Percentiles rank a stretch among this genome's conserved stretches.
phyloP scores from a whole-genome alignment of 2,329 filamentous ascomycete genomes.

The Sarocladium kiliense region DNA sequence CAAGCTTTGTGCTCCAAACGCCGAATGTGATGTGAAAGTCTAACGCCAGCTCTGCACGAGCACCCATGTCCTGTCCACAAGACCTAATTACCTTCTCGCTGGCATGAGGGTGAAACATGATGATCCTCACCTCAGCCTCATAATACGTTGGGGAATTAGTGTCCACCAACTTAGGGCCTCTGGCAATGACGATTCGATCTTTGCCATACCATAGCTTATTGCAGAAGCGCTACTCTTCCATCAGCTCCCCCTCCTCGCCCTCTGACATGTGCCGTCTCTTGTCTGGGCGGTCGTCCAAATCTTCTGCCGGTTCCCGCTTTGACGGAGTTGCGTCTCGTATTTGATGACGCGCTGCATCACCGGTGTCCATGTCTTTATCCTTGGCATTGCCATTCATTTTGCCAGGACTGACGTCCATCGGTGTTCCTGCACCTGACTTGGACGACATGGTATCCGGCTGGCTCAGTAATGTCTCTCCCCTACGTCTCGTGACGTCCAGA shows the following conservation, averaged over 20 bases:
- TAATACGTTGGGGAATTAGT: too few relatives aligned
- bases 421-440: conserved; percentile 36
- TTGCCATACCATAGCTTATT: too few relatives aligned
- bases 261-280: conserved; percentile 42
- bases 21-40: background rate
- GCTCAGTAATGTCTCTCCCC: conserved; percentile 36
- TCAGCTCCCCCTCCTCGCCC: conserved; percentile 44
- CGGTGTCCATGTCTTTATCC: conserved; percentile 27
- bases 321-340: background rate
- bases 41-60: background rate
- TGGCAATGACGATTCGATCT: too few relatives aligned
- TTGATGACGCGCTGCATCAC: conserved; percentile 18
- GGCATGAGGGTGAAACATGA: background rate
- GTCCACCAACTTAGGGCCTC: too few relatives aligned
- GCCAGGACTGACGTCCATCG: conserved; percentile 41
- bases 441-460: conserved; percentile 41
- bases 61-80: background rate
- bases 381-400: conserved; percentile 31
- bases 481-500: conserved; percentile 50
- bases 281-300: conserved; percentile 30
- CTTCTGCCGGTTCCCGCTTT: conserved; percentile 35
- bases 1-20: conserved; percentile 4
- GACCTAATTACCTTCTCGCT: background rate
- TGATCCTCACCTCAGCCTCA: too few relatives aligned
- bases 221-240: conserved; percentile 27